phyloP scores from a whole-genome alignment of 2,329 filamentous ascomycete genomes.

The Seiridium cupressi region DNA sequence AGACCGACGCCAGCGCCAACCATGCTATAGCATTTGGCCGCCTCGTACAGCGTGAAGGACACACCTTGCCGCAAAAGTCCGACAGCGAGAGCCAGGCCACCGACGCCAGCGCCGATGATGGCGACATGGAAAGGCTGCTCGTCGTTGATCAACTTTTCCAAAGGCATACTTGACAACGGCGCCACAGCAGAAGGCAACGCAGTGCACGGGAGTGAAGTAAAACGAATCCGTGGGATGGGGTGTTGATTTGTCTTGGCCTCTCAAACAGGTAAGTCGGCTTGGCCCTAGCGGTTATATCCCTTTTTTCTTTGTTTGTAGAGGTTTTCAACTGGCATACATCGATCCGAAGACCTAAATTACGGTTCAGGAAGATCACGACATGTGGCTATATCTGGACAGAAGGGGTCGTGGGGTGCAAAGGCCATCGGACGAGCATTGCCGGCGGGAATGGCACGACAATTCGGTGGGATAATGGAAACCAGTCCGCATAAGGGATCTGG shows the following conservation, averaged over 20 bases:
- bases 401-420: neutral
- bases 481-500: neutral
- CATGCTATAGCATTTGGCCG: slow-evolving; percentile 17
- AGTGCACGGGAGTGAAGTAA: neutral
- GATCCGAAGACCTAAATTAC: neutral
- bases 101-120: slow-evolving; percentile 27
- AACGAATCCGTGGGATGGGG: neutral
- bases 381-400: neutral
- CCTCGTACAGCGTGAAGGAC: slow-evolving; percentile 24
- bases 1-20: slow-evolving; percentile 32
- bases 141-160: neutral
- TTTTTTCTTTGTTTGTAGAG: neutral
- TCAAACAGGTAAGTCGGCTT: neutral
- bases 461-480: neutral
- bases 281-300: neutral
- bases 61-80: slow-evolving; percentile 23
- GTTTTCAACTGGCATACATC: neutral
- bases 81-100: slow-evolving; percentile 24
- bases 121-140: slow-evolving; percentile 15
- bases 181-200: neutral
- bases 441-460: neutral
- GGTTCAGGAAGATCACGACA: neutral
- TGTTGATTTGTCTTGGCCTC: neutral
- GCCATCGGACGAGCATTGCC: neutral
- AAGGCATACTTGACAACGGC: neutral